Evolutionary conservation across 371 early-diverging fungal genomes (phyloP), one percentile per base, ranked within the genome.

Genomic region (Apophysomyces variabilis): DNA sequence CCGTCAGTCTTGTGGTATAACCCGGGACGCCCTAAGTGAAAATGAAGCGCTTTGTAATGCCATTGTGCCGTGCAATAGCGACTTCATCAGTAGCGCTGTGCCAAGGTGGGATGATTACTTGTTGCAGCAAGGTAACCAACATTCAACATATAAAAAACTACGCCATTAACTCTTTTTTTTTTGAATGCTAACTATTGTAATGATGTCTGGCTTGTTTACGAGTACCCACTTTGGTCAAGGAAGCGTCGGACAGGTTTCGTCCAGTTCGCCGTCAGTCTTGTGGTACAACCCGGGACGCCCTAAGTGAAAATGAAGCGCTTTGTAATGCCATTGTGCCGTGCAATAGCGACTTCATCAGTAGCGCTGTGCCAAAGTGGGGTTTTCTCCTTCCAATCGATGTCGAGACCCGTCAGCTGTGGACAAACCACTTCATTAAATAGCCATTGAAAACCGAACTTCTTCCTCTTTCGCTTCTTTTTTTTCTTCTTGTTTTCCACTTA

Each of bases 231-330:
- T 46, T 46, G 46, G 46, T n/a, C 46, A 46, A 46, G 46, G 46
- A 46, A 46, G 46, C 46, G 46, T 46, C 46, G 46, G 46, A 46
- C 46, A 2, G 46, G 46, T 46, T 8, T 46, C 11, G 46, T 46
- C 46, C 46, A 13, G 46, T 46, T 46, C 46, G 46, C 46, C 46
- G 46, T 46, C 46, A 46, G 46, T 46, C 46, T 46, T 46, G 46
- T 46, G 46, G 16, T 46, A n/a, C 3, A 46, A n/a, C 46, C 46
- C 46, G 14, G 46, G 46, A 46, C 46, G 46, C 46, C 46, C 46
- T 46, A 46, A 16, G 46, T 46, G 46, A 46, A 46, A 46, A 5
- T 46, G 46, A 46, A 46, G 46, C 46, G 46, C 46, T 46, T 46
- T 46, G 46, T 16, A 46, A 46, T 46, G 46, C 46, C 16, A 46